Percentiles rank a stretch among this genome's conserved stretches.
Evolutionary conservation across 306 rosid genomes (phyloP).

Genomic region (Vigna mungo): DNA sequence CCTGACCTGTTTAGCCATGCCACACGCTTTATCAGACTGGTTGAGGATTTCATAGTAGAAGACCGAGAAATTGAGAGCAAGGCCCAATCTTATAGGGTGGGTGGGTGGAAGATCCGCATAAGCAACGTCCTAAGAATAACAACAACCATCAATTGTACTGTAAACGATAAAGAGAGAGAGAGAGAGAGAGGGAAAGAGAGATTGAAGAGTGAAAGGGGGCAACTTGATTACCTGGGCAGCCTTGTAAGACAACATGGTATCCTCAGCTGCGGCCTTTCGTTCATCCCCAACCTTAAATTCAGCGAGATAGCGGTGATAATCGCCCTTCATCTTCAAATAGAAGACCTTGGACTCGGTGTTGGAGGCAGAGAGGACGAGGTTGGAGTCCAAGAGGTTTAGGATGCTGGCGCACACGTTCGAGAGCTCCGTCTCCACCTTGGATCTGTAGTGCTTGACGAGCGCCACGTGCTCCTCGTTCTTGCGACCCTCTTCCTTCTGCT

Average conservation of each 20-base stretch:
- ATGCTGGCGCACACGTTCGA: constrained; percentile 64
- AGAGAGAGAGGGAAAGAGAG: background rate
- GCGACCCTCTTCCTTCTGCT: constrained; percentile 73
- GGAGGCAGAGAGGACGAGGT: constrained; percentile 67
- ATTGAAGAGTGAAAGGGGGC: background rate
- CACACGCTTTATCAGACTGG: constrained; percentile 81
- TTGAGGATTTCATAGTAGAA: constrained; percentile 84
- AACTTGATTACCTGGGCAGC: constrained; percentile 66
- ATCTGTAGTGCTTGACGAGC: constrained; percentile 71
- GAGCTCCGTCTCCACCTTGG: constrained; percentile 72
- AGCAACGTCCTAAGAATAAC: constrained; percentile 59
- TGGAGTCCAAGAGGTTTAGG: constrained; percentile 55
- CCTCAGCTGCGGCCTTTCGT: constrained; percentile 73
- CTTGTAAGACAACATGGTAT: constrained; percentile 77
- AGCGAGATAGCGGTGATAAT: constrained; percentile 75
- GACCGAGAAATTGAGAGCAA: constrained; percentile 79
- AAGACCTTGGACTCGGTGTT: constrained; percentile 71
- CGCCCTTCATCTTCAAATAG: constrained; percentile 84
- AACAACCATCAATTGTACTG: background rate
- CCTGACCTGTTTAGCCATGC: constrained; percentile 81
- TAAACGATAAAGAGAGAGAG: background rate
- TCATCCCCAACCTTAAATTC: constrained; percentile 74
- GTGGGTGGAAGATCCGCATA: constrained; percentile 72
- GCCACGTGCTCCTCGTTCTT: constrained; percentile 77
- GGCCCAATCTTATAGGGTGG: constrained; percentile 83